A percentile compares a stretch with the other conserved stretches of the same genome.
Conservation (phyloP, 2,329 filamentous ascomycete genomes). For the Penicillium sp. region DNA sequence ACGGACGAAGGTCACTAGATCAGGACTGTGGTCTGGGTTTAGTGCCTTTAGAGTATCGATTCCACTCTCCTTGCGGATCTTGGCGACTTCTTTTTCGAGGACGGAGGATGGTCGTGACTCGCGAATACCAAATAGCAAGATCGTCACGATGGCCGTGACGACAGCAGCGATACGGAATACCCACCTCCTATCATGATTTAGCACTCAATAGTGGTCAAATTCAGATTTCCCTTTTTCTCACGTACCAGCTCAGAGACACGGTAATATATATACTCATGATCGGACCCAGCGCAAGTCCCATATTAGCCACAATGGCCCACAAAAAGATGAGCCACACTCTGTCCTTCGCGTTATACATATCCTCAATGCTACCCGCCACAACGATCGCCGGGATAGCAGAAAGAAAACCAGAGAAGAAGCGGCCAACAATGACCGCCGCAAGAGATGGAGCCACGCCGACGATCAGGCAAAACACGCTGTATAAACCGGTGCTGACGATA, state of each 20-base stretch:
- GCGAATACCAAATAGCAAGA: constrained; percentile 41
- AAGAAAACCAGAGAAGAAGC: constrained; percentile 47
- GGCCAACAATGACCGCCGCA: constrained; percentile 40
- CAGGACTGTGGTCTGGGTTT: constrained; percentile 43
- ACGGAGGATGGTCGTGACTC: constrained; percentile 51
- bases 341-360: constrained; percentile 49
- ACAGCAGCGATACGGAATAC: constrained; percentile 48
- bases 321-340: constrained; percentile 51
- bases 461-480: constrained; percentile 35
- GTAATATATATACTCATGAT: constrained; percentile 48
- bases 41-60: constrained; percentile 31
- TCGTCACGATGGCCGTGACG: constrained; percentile 34
- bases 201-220: no score
- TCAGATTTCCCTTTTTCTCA: background rate
- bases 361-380: constrained; percentile 52
- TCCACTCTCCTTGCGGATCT: constrained; percentile 30
- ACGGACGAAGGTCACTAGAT: constrained; percentile 39
- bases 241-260: constrained; percentile 39
- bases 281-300: constrained; percentile 48
- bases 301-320: constrained; percentile 46
- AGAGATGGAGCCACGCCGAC: constrained; percentile 39
- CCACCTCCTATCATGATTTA: constrained; percentile 44
- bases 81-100: constrained; percentile 37
- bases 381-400: constrained; percentile 53
- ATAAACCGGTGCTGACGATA: constrained; percentile 25